Base-by-base conservation (phyloP, 257 asterid species). In the Solanum boliviense region DNA sequence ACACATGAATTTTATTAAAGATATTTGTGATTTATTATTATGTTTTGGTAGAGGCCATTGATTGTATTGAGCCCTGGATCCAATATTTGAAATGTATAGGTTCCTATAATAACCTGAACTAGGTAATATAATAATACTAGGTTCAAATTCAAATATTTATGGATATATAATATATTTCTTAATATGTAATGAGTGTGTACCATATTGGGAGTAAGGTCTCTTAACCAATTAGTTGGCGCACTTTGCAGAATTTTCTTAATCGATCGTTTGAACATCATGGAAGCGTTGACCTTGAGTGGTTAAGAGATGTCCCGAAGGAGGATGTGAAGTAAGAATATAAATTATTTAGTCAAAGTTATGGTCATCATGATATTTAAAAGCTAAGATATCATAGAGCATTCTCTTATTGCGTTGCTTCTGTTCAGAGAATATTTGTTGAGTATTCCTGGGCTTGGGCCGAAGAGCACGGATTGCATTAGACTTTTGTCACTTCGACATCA, bases 391-490 rank as follows among this genome's bases (percentile, higher is more conserved):
- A 23, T 38, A n/a, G 32, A 34, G 44, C 67, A 13, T 35, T 83
- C 23, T 81, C 31, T 58, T 75, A 87, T 76, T 74, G 12, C 13
- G 20, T 58, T 29, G 31, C 25, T 82, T 86, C 23, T 36, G 38
- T 88, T 25, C 44, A 95, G 98, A 94, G 92, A 91, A 13, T 96
- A 88, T 90, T 89, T 96, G 48, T 70, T 91, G 90, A 93, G 96
- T 88, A 71, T 94, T n/a, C 2, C 21, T 1, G 96, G 99, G 18
- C 85, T 96, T 44, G 96, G 95, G 8, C 81, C 93, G 88, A 96
- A 96, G 92, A 96, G 98, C 73, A 91, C 89, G 2, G 98, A 94
- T 89, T 96, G 99, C 20, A 88, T 96, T 87, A 86, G 94, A 88
- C 97, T 96, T 81, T 91, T 96, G 92, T 44, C 91, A 4, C 97